Percentiles rank a stretch among this genome's conserved stretches.
Conservation (phyloP, 371 early-diverging fungal genomes). For the Entomophthora muscae region DNA sequence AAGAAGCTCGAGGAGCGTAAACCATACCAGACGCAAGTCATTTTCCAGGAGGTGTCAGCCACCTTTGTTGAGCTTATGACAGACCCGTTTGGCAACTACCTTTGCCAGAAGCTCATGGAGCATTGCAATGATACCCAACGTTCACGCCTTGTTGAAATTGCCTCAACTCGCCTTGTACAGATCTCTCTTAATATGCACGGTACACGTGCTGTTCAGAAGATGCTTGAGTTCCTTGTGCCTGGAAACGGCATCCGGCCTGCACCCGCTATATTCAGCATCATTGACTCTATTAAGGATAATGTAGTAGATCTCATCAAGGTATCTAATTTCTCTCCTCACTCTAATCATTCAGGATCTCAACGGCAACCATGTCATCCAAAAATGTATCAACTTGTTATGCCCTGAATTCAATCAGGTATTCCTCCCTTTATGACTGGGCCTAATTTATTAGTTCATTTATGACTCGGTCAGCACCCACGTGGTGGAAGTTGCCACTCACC, state of each 20-base stretch:
- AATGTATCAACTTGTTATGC: conserved; percentile 65
- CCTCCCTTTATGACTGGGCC: neutral
- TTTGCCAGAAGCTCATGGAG: conserved; percentile 79
- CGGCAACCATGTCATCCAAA: conserved; percentile 97
- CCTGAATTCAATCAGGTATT: conserved; percentile 37
- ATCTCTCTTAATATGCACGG: conserved; percentile 93
- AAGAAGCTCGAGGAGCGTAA: conserved; percentile 63
- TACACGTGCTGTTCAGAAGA: conserved; percentile 90
- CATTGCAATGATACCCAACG: conserved; percentile 56
- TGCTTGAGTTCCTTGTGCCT: conserved; percentile 59
- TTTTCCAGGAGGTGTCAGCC: conserved; percentile 52
- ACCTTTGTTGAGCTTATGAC: conserved; percentile 43
- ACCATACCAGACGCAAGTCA: conserved; percentile 30
- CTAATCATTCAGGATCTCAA: conserved; percentile 49
- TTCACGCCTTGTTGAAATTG: conserved; percentile 42
- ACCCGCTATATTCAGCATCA: conserved; percentile 7
- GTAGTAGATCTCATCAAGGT: conserved; percentile 68
- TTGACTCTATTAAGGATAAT: conserved; percentile 46
- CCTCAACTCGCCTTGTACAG: conserved; percentile 49
- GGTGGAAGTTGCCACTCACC: conserved; percentile 78
- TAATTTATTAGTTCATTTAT: conserved; percentile 45
- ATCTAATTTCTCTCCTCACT: neutral
- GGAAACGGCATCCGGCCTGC: conserved; percentile 32
- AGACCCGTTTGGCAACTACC: conserved; percentile 86
- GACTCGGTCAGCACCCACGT: conserved; percentile 74